Base-by-base conservation (phyloP, 139 green algal genomes). In the Picochlorum sp. region DNA sequence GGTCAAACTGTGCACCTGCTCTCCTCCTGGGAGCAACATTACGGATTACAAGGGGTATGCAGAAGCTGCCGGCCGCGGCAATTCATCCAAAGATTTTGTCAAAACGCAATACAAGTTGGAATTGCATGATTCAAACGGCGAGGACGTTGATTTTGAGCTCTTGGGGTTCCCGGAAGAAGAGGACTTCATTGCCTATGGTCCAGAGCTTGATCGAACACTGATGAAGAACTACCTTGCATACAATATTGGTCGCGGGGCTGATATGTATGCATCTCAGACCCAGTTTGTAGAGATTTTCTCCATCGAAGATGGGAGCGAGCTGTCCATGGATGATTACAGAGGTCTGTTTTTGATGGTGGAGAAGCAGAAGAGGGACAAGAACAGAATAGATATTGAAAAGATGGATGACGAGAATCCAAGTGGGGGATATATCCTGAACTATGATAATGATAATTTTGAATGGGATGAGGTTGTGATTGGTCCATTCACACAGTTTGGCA, bases 391-490 rank as follows among this genome's bases (percentile, higher is more conserved):
- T 20, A 18, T 77, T 1, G 18, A 41, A 7, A 70, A 77, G 31
- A 47, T 62, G 50, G 38, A 57, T 62, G 51, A 59, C n/a, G 23
- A 23, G 7, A 20, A 34, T 24, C 41, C 66, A 7, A 23, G 47
- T 34, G 77, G 78, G 18, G 78, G 78, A n/a, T 83, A 71, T 51
- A 65, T 85, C 7, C 76, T 80, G n/a, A 57, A 52, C 5, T 82
- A 80, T 49, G 78, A 85, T 15, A 85, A 85, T 51, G 73, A 85
- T 64, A 85, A 85, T 65, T 65, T 74, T 11, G 77, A 82, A 6
- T 26, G 24, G 20, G 74, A 63, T 52, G 75, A 80, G 23, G 41
- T 63, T n/a, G 37, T 38, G 45, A 11, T 76, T 49, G 61, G 61
- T 38, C 72, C 64, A 11, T 41, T 41, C 34, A 41, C 34, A 41